Conservation (phyloP, 108 stramenopile genomes). For the Skeletonema marinoi region DNA sequence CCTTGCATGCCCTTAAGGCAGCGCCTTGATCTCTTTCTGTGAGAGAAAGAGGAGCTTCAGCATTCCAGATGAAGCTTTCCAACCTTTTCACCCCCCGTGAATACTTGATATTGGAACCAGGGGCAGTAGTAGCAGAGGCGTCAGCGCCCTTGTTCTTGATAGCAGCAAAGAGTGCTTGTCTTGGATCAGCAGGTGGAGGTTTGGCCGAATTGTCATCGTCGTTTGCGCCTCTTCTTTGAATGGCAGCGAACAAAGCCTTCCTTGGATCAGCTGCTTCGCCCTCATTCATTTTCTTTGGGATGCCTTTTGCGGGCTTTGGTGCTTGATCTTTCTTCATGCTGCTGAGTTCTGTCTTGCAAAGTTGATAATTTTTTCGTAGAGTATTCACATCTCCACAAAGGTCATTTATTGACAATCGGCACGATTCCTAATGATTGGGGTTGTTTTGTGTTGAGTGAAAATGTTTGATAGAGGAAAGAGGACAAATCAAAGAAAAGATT, state of each 20-base stretch:
- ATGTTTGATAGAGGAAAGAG: not conserved
- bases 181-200: slow-evolving; percentile 19
- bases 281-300: slow-evolving; percentile 22
- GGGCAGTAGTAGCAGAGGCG: not conserved
- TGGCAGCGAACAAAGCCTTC: slow-evolving; percentile 51
- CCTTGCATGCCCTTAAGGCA: slow-evolving; percentile 70
- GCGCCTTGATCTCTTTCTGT: slow-evolving; percentile 53
- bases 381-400: slow-evolving; percentile 62
- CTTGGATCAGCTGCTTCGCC: slow-evolving; percentile 38
- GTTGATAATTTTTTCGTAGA: slow-evolving; percentile 48
- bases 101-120: slow-evolving; percentile 16
- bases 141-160: slow-evolving; percentile 33
- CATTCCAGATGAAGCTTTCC: slow-evolving; percentile 63
- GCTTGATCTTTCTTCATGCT: slow-evolving; percentile 58
- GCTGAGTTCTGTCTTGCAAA: slow-evolving; percentile 72
- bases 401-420: slow-evolving; percentile 69
- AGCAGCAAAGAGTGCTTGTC: slow-evolving; percentile 49
- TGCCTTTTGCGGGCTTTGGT: slow-evolving; percentile 29
- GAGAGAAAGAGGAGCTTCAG: slow-evolving; percentile 37
- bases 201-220: slow-evolving; percentile 7
- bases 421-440: slow-evolving; percentile 41
- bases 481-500: not conserved
- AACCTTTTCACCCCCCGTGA: slow-evolving; percentile 60
- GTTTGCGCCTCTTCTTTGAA: slow-evolving; percentile 26
- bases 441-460: not conserved